Evolutionary conservation across 345 rosid genomes (phyloP).

Genomic region (Eucalyptus dawsonii): DNA sequence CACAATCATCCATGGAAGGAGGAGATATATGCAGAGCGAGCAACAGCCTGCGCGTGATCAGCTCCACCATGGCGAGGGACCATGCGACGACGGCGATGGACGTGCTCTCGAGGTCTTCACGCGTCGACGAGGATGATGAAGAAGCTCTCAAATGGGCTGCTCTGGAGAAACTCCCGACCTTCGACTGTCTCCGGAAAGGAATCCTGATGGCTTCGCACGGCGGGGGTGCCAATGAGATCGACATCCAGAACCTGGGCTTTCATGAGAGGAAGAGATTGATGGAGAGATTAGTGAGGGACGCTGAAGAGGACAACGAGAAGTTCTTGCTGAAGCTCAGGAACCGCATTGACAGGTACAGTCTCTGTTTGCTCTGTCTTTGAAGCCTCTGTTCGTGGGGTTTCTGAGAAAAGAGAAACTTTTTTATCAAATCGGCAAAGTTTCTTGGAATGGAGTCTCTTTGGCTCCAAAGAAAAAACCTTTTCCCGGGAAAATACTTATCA

Average conservation of each 20-base stretch:
- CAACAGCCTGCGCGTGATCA: not conserved
- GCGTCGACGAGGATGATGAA: constrained; percentile 43
- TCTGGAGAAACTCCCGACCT: constrained; percentile 42
- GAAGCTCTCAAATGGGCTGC: constrained; percentile 60
- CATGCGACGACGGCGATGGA: not conserved
- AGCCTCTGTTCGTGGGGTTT: not conserved
- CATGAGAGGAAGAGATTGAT: constrained; percentile 6
- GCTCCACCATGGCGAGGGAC: constrained; percentile 6
- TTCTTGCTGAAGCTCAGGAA: constrained; percentile 18
- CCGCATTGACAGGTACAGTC: constrained; percentile 9
- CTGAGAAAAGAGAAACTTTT: not conserved
- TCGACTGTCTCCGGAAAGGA: constrained; percentile 28
- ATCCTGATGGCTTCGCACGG: constrained; percentile 1
- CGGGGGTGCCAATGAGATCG: constrained; percentile 8
- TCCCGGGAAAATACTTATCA: not conserved
- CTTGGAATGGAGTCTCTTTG: not conserved
- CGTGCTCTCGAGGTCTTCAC: constrained; percentile 18
- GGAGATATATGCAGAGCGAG: not conserved
- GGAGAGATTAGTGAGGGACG: constrained; percentile 9
- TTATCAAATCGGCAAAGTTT: not conserved
- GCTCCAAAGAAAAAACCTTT: too few species aligned
- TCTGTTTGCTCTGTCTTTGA: not conserved
- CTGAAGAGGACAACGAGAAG: constrained; percentile 19
- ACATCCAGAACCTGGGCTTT: not conserved
- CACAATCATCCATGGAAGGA: not conserved